These are phyloP conservation scores for Geotrichum fermentans DNA, from an alignment of 1,139 yeast species.

Conservation along the genomic window DNA sequence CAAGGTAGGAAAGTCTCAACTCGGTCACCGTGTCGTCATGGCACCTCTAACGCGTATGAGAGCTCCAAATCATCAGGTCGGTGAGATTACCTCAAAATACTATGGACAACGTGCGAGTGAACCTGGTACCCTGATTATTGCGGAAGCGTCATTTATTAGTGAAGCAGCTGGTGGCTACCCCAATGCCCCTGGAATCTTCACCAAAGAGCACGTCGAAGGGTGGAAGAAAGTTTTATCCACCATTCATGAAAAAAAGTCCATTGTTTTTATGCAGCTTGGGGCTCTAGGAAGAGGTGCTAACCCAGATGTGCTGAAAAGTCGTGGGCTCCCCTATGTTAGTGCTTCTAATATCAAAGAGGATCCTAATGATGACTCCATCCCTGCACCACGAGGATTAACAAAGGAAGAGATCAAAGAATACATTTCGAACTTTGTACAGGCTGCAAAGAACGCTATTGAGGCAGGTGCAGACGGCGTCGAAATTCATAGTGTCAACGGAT, in stretches of 20 bases:
- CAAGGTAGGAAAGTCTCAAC: constrained; percentile 26
- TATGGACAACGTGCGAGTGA: constrained; percentile 48
- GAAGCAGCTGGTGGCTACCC: constrained; percentile 40
- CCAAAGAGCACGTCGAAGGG: constrained; percentile 44
- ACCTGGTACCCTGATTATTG: constrained; percentile 47
- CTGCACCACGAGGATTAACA: constrained; percentile 39
- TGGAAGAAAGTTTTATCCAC: constrained; percentile 50
- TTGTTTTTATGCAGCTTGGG: constrained; percentile 55
- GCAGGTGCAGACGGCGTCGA: constrained; percentile 73
- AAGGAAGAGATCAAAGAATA: constrained; percentile 39
- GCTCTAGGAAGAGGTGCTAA: constrained; percentile 53
- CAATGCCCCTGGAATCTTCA: constrained; percentile 53
- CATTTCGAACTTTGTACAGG: constrained; percentile 38
- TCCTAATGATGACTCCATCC: constrained; percentile 20
- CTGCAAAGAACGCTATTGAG: too few relatives aligned
- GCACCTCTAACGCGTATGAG: constrained; percentile 52
- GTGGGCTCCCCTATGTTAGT: constrained; percentile 32
- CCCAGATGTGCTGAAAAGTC: constrained; percentile 39
- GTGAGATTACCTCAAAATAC: constrained; percentile 47
- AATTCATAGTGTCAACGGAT: constrained; percentile 66
- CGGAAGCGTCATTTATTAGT: constrained; percentile 43
- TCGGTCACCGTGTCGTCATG: constrained; percentile 42
- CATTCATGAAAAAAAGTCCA: constrained; percentile 53
- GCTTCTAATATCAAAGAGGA: constrained; percentile 34
- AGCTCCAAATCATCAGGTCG: constrained; percentile 28